These are phyloP conservation scores for Parsonsia alboflavescens DNA, from an alignment of 257 asterid species.

Conservation along the genomic window DNA sequence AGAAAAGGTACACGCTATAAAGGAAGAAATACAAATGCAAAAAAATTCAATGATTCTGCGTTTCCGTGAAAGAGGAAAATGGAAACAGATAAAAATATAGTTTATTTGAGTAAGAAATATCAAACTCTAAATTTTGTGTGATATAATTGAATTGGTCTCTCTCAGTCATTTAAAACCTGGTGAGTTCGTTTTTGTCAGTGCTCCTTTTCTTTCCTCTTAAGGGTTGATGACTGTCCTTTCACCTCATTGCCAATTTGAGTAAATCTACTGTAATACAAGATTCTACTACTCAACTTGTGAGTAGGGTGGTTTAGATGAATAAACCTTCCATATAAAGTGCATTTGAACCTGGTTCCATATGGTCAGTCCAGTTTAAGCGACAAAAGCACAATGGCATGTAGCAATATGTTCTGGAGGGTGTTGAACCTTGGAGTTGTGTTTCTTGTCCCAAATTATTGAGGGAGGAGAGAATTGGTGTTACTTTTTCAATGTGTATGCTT, in stretches of 20 bases:
- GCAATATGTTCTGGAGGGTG: background rate
- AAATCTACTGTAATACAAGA: background rate
- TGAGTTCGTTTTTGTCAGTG: background rate
- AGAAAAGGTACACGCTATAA: background rate
- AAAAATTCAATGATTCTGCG: background rate
- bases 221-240: too few species aligned
- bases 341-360: background rate
- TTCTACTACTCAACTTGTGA: background rate
- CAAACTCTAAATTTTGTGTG: too few species aligned
- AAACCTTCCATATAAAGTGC: background rate
- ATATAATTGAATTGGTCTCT: background rate
- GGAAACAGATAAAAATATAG: too few species aligned
- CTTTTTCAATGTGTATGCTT: background rate
- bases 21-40: background rate
- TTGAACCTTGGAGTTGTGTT: background rate
- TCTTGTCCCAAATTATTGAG: background rate
- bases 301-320: background rate
- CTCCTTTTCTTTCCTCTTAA: background rate
- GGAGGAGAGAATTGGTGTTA: background rate
- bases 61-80: too few species aligned
- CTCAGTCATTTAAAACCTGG: background rate
- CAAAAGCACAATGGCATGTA: background rate
- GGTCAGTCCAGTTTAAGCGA: background rate
- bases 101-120: too few species aligned
- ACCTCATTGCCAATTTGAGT: background rate